These are phyloP conservation scores for Actinomortierella ambigua DNA, from an alignment of 371 early-diverging fungal species.

Conservation along the genomic window DNA sequence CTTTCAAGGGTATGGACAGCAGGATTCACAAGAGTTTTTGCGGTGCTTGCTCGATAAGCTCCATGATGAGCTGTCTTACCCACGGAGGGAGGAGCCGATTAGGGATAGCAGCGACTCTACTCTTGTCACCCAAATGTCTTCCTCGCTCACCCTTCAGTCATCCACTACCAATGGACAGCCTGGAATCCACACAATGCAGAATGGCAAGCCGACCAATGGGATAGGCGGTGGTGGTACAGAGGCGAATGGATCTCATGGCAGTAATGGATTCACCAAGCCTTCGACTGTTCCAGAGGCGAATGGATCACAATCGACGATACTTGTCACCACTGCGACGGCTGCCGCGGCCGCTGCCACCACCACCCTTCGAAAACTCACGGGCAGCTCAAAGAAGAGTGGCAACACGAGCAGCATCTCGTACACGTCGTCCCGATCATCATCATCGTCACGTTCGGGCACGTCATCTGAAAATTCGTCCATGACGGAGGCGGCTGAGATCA, in stretches of 20 bases:
- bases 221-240: no score
- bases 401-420: slow-evolving; percentile 32
- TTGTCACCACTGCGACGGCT: no score
- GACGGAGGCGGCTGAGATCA: slow-evolving; percentile 28
- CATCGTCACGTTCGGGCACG: slow-evolving; percentile 18
- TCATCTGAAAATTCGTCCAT: slow-evolving; percentile 43
- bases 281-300: no score
- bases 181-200: no score
- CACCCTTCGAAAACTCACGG: slow-evolving; percentile 3
- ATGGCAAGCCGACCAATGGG: no score
- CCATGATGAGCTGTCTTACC: slow-evolving; percentile 52
- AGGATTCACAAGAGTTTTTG: slow-evolving; percentile 57
- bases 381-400: slow-evolving; percentile 7
- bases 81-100: slow-evolving; percentile 12
- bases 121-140: not conserved
- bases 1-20: slow-evolving; percentile 52
- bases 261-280: no score
- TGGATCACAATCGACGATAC: no score
- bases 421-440: slow-evolving; percentile 36
- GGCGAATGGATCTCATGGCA: no score
- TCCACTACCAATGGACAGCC: no score
- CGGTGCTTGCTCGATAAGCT: slow-evolving; percentile 51
- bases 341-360: no score
- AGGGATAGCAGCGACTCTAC: not conserved
- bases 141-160: no score